These are phyloP conservation scores for Tetradesmus obliquus DNA, from an alignment of 139 green algal species.

Conservation along the genomic window DNA sequence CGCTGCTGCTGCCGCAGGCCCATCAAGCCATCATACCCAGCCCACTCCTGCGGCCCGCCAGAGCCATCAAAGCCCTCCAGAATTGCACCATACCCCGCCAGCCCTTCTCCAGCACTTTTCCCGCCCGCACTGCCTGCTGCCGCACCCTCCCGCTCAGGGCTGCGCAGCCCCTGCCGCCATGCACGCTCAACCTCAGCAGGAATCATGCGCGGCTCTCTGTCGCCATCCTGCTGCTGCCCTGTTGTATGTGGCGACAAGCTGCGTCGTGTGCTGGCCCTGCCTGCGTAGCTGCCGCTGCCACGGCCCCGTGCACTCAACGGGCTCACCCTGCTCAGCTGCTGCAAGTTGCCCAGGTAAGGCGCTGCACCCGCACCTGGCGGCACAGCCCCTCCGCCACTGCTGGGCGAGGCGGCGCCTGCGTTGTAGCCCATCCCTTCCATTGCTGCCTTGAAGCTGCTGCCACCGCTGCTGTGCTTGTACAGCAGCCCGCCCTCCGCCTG, in stretches of 20 bases:
- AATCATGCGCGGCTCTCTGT: neutral
- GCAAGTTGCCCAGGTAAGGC: neutral
- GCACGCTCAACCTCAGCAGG: constrained; percentile 1
- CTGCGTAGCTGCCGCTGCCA: neutral
- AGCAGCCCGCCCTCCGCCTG: constrained; percentile 4
- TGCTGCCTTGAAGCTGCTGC: constrained; percentile 5
- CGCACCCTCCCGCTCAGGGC: neutral
- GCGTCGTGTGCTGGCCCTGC: neutral
- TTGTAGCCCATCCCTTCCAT: neutral
- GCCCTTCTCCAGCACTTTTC: neutral
- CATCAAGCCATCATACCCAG: neutral
- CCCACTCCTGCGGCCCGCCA: constrained; percentile 10
- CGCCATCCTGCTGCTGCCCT: neutral
- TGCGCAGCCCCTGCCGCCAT: neutral
- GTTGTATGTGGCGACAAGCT: neutral
- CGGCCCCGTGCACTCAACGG: neutral
- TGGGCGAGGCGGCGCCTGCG: neutral
- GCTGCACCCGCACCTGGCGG: neutral
- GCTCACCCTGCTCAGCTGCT: neutral
- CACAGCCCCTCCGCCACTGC: neutral
- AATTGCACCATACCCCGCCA: neutral
- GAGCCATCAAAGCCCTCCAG: neutral
- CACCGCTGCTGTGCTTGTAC: neutral
- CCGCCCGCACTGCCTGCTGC: neutral
- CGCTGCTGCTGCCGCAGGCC: neutral